A percentile compares a stretch with the other conserved stretches of the same genome.
These are phyloP conservation scores for Penicillium silybi DNA, from an alignment of 495 filamentous ascomycete species.

Conservation along the genomic window DNA sequence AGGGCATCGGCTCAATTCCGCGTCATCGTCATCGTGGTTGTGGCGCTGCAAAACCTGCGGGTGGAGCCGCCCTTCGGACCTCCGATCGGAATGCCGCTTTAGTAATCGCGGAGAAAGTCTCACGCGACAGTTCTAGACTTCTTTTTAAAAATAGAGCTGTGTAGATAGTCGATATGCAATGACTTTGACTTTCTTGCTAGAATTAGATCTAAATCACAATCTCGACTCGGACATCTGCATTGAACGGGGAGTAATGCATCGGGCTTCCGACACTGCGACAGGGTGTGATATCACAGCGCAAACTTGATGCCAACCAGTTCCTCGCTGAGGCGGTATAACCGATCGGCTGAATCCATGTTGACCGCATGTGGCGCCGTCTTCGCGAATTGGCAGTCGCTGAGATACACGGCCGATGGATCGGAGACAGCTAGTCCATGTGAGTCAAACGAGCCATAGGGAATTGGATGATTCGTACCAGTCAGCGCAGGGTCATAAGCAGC, in stretches of 20 bases:
- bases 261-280: conserved; percentile 7
- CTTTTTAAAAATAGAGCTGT: background rate
- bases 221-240: background rate
- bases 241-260: background rate
- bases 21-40: conserved; percentile 14
- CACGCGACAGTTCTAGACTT: background rate
- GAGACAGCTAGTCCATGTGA: conserved; percentile 4
- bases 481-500: conserved; percentile 53
- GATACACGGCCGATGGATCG: conserved; percentile 17
- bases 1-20: conserved; percentile 17
- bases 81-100: conserved; percentile 22
- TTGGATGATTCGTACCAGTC: conserved; percentile 20
- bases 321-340: conserved; percentile 47
- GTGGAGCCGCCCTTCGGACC: conserved; percentile 23
- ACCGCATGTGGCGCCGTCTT: conserved; percentile 21
- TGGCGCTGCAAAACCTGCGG: conserved; percentile 1
- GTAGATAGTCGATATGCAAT: background rate
- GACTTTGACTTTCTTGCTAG: background rate
- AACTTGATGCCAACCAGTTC: conserved; percentile 39
- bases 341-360: conserved; percentile 31
- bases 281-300: conserved; percentile 16
- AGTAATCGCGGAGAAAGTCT: conserved; percentile 3
- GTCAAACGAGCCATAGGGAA: background rate
- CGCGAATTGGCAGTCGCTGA: conserved; percentile 28
- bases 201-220: background rate